phyloP scores from a whole-genome alignment of 2,329 filamentous ascomycete species.

The Myrmaecium sp. region DNA sequence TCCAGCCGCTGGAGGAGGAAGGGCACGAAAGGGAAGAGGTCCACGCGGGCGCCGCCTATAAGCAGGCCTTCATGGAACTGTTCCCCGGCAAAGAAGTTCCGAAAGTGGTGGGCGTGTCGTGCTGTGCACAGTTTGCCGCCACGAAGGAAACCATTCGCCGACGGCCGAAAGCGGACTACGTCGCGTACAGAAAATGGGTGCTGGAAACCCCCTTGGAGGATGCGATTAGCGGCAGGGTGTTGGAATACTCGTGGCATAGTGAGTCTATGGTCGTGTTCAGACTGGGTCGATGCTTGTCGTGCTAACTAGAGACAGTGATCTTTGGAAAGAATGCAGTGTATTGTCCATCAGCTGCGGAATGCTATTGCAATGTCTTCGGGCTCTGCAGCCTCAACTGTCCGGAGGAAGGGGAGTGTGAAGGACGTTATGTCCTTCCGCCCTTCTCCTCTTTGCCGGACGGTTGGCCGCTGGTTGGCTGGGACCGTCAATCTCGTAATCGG shows the following conservation, averaged over 20 bases:
- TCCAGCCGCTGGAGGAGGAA: conserved; percentile 27
- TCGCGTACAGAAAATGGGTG: conserved; percentile 32
- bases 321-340: conserved; percentile 29
- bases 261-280: conserved; percentile 15
- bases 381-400: conserved; percentile 34
- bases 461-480: conserved; percentile 44
- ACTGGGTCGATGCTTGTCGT: conserved; percentile 8
- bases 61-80: conserved; percentile 30
- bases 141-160: conserved; percentile 29
- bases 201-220: conserved; percentile 29
- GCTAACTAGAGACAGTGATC: conserved; percentile 14
- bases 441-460: conserved; percentile 41
- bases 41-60: conserved; percentile 33
- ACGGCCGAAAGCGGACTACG: conserved; percentile 31
- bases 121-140: conserved; percentile 39
- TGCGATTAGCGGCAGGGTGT: conserved; percentile 33
- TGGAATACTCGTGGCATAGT: conserved; percentile 46
- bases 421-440: conserved; percentile 41
- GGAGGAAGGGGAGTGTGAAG: conserved; percentile 31
- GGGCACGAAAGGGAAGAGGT: conserved; percentile 25
- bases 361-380: conserved; percentile 52
- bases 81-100: conserved; percentile 27
- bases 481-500: conserved; percentile 18
- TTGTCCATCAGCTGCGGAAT: conserved; percentile 43
- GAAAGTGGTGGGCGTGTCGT: conserved; percentile 30